phyloP scores from a whole-genome alignment of 2,329 filamentous ascomycete genomes.

The Trichoderma sp. region DNA sequence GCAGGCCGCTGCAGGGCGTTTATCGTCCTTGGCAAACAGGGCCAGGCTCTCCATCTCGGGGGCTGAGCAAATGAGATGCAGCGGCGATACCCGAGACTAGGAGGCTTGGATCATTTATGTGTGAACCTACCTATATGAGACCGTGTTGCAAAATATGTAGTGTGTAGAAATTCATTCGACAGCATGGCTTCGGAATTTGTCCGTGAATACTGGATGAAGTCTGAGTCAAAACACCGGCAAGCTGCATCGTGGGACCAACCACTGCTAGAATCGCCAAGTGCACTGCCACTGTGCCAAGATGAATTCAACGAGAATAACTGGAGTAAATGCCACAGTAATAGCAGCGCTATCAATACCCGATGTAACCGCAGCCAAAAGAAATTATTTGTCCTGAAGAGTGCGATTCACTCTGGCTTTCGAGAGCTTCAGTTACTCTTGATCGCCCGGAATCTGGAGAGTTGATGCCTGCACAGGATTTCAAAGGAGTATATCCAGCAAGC shows the following conservation, averaged over 20 bases:
- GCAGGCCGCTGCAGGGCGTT: not conserved
- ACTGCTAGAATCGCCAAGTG: not conserved
- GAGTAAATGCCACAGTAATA: too few species aligned
- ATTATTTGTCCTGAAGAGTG: not conserved
- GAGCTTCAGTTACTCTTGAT: not conserved
- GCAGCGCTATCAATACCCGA: not conserved
- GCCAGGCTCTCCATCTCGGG: not conserved
- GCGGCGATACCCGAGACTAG: constrained; percentile 10
- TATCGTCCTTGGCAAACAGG: not conserved
- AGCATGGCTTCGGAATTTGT: not conserved
- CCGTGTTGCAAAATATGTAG: not conserved
- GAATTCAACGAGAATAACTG: not conserved
- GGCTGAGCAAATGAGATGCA: not conserved
- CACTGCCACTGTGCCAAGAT: constrained; percentile 10
- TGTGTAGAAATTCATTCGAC: not conserved
- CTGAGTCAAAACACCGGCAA: not conserved
- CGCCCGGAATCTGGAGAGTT: not conserved
- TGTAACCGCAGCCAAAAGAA: not conserved
- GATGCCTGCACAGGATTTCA: not conserved
- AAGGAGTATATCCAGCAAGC: not conserved
- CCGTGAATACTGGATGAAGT: not conserved
- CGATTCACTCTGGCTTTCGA: not conserved
- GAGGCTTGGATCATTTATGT: not conserved
- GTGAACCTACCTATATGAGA: not conserved
- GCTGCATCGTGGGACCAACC: not conserved